These are phyloP conservation scores for Aspergillus puulaauensis DNA, from an alignment of 2,329 filamentous ascomycete species.

Conservation along the genomic window DNA sequence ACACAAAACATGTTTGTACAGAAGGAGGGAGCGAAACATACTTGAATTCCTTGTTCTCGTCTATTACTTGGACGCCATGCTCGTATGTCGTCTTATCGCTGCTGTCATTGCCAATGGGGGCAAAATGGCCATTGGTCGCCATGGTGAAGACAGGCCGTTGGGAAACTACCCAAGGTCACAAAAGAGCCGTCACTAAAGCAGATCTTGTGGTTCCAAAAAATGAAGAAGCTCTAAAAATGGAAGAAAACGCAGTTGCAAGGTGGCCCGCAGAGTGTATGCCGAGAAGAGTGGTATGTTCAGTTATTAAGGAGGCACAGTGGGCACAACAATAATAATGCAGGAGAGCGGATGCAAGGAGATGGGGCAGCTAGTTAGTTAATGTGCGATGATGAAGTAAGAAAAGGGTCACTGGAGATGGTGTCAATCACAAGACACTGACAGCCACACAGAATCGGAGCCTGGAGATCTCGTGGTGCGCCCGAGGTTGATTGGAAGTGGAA, in stretches of 20 bases:
- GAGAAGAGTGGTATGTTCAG: background rate
- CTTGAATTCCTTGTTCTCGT: constrained; percentile 97
- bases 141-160: constrained; percentile 27
- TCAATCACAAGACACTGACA: constrained; percentile 15
- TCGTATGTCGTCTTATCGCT: constrained; percentile 59
- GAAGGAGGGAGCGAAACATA: constrained; percentile 46
- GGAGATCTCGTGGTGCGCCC: constrained; percentile 7
- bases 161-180: constrained; percentile 3
- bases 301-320: constrained; percentile 1
- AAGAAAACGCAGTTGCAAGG: background rate
- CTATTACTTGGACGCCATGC: constrained; percentile 95
- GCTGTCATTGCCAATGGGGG: constrained; percentile 40
- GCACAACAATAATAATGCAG: constrained; percentile 6
- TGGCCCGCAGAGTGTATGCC: constrained; percentile 1
- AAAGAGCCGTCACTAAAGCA: background rate
- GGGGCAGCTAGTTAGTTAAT: background rate
- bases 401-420: constrained; percentile 7
- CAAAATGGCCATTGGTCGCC: constrained; percentile 48
- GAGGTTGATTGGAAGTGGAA: constrained; percentile 7
- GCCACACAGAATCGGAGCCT: background rate
- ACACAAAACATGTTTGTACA: background rate
- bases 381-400: constrained; percentile 11
- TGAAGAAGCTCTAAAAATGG: background rate
- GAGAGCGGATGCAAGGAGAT: constrained; percentile 9
- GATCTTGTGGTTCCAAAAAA: background rate